Percentiles rank a stretch among this genome's conserved stretches.
Evolutionary conservation across 768 basidiomycete genomes (phyloP).

Genomic region (Coprinopsis strossmayeri): DNA sequence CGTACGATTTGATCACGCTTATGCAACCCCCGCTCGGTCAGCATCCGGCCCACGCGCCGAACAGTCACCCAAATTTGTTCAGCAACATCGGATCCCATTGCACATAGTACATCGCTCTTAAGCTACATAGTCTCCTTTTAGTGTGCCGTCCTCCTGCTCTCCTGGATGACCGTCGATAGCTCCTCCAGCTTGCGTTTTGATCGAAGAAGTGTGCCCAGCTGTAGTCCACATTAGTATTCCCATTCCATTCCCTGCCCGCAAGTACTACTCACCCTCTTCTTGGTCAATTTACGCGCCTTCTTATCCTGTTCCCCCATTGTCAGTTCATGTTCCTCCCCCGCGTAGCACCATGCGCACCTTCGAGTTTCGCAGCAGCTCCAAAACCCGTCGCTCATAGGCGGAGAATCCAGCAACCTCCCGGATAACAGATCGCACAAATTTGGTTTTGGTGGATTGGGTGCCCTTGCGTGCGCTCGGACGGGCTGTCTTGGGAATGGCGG

Average conservation of each 20-base stretch:
- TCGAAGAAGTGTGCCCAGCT: slow-evolving; percentile 97
- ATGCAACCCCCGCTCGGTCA: neutral
- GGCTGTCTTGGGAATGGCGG: slow-evolving; percentile 64
- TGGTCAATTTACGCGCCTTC: slow-evolving; percentile 98
- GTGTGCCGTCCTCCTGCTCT: slow-evolving; percentile 73
- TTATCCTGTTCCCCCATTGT: no score
- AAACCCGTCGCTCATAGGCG: slow-evolving; percentile 94
- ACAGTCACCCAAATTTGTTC: neutral
- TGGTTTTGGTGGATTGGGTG: slow-evolving; percentile 79
- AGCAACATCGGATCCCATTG: neutral
- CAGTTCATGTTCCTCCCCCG: no score
- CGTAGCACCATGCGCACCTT: slow-evolving; percentile 62
- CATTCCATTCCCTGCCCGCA: neutral
- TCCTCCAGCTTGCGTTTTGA: slow-evolving; percentile 99
- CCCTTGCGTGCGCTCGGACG: slow-evolving; percentile 94
- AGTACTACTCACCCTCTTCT: slow-evolving; percentile 86
- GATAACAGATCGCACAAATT: slow-evolving; percentile 89
- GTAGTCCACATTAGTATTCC: neutral
- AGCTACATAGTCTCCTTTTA: slow-evolving; percentile 17
- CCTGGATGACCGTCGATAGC: slow-evolving; percentile 85
- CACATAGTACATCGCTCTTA: neutral
- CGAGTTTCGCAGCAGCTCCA: slow-evolving; percentile 97
- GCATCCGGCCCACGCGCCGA: neutral
- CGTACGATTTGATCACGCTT: neutral
- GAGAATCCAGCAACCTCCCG: slow-evolving; percentile 98